Evolutionary conservation across 306 rosid species (phyloP).

Genomic region (Acacia acuminata): DNA sequence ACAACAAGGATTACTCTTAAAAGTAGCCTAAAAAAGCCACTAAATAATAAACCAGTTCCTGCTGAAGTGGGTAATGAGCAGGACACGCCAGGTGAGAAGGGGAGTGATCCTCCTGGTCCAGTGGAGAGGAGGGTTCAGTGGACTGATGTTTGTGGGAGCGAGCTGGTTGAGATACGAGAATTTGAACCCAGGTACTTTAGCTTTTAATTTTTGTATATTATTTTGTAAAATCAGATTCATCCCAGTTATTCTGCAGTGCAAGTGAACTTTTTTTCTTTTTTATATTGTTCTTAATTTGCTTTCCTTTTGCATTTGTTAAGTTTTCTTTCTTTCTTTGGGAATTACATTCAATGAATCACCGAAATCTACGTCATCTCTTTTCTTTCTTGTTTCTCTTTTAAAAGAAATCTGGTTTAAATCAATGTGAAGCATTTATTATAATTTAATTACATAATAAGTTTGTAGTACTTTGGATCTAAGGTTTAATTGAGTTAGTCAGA

Average conservation of each 20-base stretch:
- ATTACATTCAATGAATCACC: conserved; percentile 19
- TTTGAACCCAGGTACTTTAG: conserved; percentile 89
- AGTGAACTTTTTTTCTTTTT: background rate
- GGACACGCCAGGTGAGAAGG: conserved; percentile 45
- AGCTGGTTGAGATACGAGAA: conserved; percentile 82
- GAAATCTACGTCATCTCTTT: background rate
- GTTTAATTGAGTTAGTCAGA: conserved; percentile 16
- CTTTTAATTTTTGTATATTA: background rate
- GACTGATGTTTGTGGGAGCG: conserved; percentile 89
- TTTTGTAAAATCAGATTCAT: background rate
- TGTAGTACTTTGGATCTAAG: background rate
- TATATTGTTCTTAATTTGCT: background rate
- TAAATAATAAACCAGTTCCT: conserved; percentile 42
- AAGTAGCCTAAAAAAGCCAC: conserved; percentile 81
- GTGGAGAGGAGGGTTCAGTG: conserved; percentile 86
- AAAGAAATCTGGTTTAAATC: background rate
- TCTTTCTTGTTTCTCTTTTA: background rate
- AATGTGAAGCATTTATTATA: conserved; percentile 10
- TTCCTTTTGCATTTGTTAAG: conserved; percentile 8
- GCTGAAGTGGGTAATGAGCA: conserved; percentile 48
- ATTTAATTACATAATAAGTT: background rate
- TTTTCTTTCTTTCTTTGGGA: conserved; percentile 8
- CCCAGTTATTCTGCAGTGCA: background rate
- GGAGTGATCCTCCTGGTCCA: conserved; percentile 45
- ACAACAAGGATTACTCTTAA: conserved; percentile 58